phyloP scores from a whole-genome alignment of 371 early-diverging fungal genomes.

The Mucor ambiguus region DNA sequence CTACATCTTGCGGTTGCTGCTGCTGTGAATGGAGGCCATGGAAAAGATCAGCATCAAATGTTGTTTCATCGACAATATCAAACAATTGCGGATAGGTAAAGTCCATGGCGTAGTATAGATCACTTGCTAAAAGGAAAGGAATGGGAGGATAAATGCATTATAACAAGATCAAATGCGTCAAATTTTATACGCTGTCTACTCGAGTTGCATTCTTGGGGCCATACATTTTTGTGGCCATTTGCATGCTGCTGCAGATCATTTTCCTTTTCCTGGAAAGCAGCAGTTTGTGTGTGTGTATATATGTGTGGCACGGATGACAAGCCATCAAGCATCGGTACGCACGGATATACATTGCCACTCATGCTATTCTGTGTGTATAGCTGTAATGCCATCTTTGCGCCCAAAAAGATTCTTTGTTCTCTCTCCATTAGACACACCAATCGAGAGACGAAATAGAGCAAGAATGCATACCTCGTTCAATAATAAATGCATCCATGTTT shows the following conservation, averaged over 20 bases:
- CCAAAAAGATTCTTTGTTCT: neutral
- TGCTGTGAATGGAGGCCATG: conserved; percentile 10
- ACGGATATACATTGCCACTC: neutral
- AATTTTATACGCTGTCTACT: conserved; percentile 3
- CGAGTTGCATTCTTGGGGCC: conserved; percentile 1
- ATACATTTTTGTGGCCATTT: conserved; percentile 3
- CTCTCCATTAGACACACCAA: neutral
- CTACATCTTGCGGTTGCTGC: neutral
- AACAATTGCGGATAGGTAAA: conserved; percentile 25
- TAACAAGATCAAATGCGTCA: neutral
- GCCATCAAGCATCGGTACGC: neutral
- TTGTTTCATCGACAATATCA: conserved; percentile 18
- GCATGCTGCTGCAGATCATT: neutral
- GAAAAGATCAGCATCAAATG: conserved; percentile 15
- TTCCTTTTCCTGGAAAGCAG: neutral
- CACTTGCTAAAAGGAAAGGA: conserved; percentile 8
- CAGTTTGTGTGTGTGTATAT: neutral
- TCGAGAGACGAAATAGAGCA: conserved; percentile 2
- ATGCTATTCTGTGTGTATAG: no score
- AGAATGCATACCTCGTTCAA: conserved; percentile 50
- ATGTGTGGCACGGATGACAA: neutral
- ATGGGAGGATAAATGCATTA: conserved; percentile 11
- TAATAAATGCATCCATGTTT: conserved; percentile 45
- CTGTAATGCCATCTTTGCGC: neutral
- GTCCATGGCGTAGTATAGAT: conserved; percentile 10